A percentile compares a stretch with the other conserved stretches of the same genome.
These are phyloP conservation scores for Neurospora tetraspora DNA, from an alignment of 495 filamentous ascomycete species.

Conservation along the genomic window DNA sequence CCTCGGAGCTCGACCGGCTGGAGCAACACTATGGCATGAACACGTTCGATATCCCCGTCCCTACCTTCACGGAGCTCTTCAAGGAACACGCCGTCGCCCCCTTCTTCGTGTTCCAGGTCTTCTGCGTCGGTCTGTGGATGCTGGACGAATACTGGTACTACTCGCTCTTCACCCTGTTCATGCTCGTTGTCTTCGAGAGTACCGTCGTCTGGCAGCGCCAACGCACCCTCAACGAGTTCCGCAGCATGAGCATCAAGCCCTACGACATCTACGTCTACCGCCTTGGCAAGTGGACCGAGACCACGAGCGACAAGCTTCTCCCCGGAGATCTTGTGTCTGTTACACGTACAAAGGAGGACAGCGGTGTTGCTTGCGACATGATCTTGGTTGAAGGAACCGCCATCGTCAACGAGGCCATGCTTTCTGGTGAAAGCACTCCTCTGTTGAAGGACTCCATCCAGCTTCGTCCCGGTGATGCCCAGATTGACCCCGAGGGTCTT, in stretches of 20 bases:
- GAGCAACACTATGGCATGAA: conserved; percentile 93
- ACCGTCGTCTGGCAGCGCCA: conserved; percentile 99
- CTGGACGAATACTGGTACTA: conserved; percentile 99
- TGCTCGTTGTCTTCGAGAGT: conserved; percentile 95
- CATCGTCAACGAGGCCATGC: conserved; percentile 99
- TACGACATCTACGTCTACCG: conserved; percentile 89
- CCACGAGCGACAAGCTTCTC: conserved; percentile 85
- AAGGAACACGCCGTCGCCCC: conserved; percentile 97
- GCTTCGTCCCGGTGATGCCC: conserved; percentile 75
- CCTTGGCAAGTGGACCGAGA: conserved; percentile 75
- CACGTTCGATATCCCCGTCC: conserved; percentile 95
- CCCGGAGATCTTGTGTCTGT: conserved; percentile 96
- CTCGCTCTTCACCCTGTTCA: conserved; percentile 95
- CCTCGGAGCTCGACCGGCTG: conserved; percentile 63
- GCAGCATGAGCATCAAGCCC: conserved; percentile 98
- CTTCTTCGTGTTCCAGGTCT: conserved; percentile 99
- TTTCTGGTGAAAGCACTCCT: conserved; percentile 95
- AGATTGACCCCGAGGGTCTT: conserved; percentile 77
- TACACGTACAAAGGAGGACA: conserved; percentile 90
- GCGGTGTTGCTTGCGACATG: conserved; percentile 96
- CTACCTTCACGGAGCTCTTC: conserved; percentile 90
- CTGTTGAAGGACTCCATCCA: conserved; percentile 94
- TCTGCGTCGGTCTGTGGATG: conserved; percentile 98
- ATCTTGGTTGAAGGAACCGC: conserved; percentile 86
- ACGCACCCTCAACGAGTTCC: conserved; percentile 92